Evolutionary conservation across 2,329 filamentous ascomycete genomes (phyloP).

Genomic region (Aspergillus neoniger): DNA sequence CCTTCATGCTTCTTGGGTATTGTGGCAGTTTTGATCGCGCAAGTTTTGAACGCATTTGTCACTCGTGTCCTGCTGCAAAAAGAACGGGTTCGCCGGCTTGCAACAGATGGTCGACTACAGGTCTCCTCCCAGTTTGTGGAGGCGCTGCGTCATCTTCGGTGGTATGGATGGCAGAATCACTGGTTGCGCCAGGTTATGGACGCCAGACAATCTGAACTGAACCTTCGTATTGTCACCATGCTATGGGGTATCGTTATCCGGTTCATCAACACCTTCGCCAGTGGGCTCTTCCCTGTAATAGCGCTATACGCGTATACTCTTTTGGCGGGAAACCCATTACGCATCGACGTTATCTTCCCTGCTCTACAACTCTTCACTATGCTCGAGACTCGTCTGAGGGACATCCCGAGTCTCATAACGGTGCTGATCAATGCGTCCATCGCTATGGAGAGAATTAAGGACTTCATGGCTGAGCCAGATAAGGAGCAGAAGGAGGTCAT

Average conservation of each 20-base stretch:
- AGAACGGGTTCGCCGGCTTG: conserved; percentile 69
- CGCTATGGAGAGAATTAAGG: conserved; percentile 76
- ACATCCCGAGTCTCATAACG: conserved; percentile 74
- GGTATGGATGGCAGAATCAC: conserved; percentile 78
- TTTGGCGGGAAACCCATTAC: conserved; percentile 66
- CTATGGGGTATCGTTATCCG: conserved; percentile 65
- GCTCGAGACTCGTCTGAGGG: conserved; percentile 71
- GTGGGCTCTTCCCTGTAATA: conserved; percentile 74
- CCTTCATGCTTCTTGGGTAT: conserved; percentile 77
- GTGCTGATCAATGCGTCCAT: conserved; percentile 80
- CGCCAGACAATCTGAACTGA: conserved; percentile 67
- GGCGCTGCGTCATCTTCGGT: conserved; percentile 75
- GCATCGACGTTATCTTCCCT: conserved; percentile 82
- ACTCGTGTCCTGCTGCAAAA: conserved; percentile 67
- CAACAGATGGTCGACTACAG: conserved; percentile 77
- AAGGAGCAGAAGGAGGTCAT: conserved; percentile 64
- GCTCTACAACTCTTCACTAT: conserved; percentile 78
- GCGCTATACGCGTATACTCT: conserved; percentile 81
- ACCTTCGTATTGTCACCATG: conserved; percentile 63
- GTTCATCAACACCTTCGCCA: conserved; percentile 70
- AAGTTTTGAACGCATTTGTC: conserved; percentile 68
- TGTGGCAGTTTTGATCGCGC: conserved; percentile 67
- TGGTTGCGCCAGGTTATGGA: conserved; percentile 72
- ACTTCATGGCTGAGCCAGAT: conserved; percentile 84
- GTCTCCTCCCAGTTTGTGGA: conserved; percentile 84